Base-by-base conservation (phyloP, 1,284 basidiomycete genomes). In the Xerocomus amazonicus region DNA sequence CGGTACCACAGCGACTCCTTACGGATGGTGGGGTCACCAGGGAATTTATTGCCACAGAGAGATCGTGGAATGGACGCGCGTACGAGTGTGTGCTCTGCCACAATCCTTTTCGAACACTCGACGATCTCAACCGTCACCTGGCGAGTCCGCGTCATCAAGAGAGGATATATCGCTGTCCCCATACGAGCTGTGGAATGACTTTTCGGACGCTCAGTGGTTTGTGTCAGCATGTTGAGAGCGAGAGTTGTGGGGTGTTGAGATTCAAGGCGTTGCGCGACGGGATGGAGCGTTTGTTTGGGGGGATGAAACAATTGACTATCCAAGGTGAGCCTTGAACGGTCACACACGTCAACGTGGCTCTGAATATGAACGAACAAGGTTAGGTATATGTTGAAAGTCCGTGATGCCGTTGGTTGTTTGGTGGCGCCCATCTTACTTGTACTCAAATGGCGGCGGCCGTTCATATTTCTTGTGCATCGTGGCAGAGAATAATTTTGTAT, bases 21-120 rank as follows among this genome's bases (percentile, higher is more conserved):
- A 69, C 68, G 12, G 8, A 60, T 9, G 60, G 54, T 16, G 50
- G 32, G 9, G 7, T 31, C 12, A 17, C 38, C 3, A 3, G n/a
- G 8, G 3, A 32, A 3, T 74, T 70, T 53, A 53, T 59, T 28
- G 80, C 78, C 23, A 75, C 72, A 12, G 48, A 50, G 9, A 60
- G 58, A 3, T 65, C 79, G 0, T 82, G 72, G 73, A 82, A 81
- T 51, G 71, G 72, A 0, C 6, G 17, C 5, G 68, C 57, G 14
- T 83, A 72, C 57, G 77, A 81, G 58, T 83, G 81, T 59, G 76
- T 76, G 54, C 65, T 83, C 13, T 83, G 81, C 57, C 72, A 79
- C 56, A 51, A 40, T 9, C 51, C 41, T 2, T 77, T 73, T 44
- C n/a, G 55, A 27, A 59, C 65, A 0, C 68, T 80, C 7, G 8